phyloP scores from a whole-genome alignment of 2,329 filamentous ascomycete genomes.

The Domatiomyces globalis region DNA sequence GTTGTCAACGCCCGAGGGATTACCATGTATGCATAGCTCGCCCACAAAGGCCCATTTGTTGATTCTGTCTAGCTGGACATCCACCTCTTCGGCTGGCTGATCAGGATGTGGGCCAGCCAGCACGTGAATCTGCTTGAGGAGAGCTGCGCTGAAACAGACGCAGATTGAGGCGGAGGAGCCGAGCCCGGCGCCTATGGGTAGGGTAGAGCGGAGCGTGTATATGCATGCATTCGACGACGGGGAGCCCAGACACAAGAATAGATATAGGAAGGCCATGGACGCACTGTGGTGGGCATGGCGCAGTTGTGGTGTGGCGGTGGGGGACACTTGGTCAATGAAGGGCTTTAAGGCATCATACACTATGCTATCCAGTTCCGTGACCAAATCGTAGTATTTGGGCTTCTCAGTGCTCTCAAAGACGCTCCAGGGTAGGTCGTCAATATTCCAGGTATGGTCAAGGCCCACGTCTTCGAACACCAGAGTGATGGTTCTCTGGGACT shows the following conservation, averaged over 20 bases:
- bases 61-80: conserved; percentile 81
- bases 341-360: conserved; percentile 69
- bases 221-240: conserved; percentile 65
- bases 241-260: conserved; percentile 76
- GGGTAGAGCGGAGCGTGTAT: conserved; percentile 84
- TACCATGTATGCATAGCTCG: conserved; percentile 95
- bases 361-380: conserved; percentile 70
- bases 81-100: conserved; percentile 75
- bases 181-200: conserved; percentile 80
- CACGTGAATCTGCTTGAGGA: conserved; percentile 76
- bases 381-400: conserved; percentile 84
- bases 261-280: conserved; percentile 76
- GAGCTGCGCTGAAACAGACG: conserved; percentile 71
- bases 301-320: conserved; percentile 48
- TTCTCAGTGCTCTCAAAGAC: conserved; percentile 62
- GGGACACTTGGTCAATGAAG: conserved; percentile 58
- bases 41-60: conserved; percentile 96
- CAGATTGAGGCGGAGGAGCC: conserved; percentile 90
- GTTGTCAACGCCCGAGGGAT: conserved; percentile 92
- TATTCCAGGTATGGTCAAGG: conserved; percentile 83
- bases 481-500: conserved; percentile 75
- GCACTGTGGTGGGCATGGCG: conserved; percentile 76
- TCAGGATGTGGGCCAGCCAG: conserved; percentile 84
- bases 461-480: conserved; percentile 84
- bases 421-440: conserved; percentile 79